Base-by-base conservation (phyloP, 164 flowering plant species). In the Cinnamomum micranthum region DNA sequence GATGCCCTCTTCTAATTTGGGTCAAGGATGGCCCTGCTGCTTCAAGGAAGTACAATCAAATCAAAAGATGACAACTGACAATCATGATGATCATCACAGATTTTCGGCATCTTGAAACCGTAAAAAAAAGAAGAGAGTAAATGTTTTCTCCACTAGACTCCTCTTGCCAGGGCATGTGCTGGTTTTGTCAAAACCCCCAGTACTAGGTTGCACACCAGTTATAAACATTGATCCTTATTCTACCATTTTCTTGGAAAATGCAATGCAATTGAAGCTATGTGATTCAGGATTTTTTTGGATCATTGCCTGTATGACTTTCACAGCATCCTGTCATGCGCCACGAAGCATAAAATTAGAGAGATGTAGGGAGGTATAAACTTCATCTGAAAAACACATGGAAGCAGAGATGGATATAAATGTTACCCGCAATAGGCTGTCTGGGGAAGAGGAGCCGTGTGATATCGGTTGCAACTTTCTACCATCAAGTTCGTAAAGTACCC, bases 401-500 rank as follows among this genome's bases (percentile, higher is more conserved):
- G 35, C 35, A 41, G 47, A 9, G 47, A 41, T 41, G 47, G 47
- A 41, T 41, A 55, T 27, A 58, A 51, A 27, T 35, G 20, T 65
- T 79, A 93, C 98, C 95, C 87, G 82, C 83, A 93, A 80, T 70
- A 95, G 77, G 79, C 75, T 93, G 78, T 76, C 67, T 22, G 97
- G 90, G 33, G 99, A 87, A 55, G 97, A 87, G 58, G 89, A 59
- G 73, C 99, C 98, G 77, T 92, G 97, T 51, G 93, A 87, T 71
- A 93, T 79, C 66, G 99, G 92, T 59, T 82, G 88, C 3, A 89
- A 70, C 81, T 81, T 93, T 80, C 98, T 86, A 77, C 99, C 98
- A 84, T 93, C 99, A 73, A 95, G 97, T 82, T 95, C 98, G 81
- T 89, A 92, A 7, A 93, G 90, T 74, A 82, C 83, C n/a, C 95